phyloP scores from a whole-genome alignment of 2,329 filamentous ascomycete species.

The Mariannaea elegans region DNA sequence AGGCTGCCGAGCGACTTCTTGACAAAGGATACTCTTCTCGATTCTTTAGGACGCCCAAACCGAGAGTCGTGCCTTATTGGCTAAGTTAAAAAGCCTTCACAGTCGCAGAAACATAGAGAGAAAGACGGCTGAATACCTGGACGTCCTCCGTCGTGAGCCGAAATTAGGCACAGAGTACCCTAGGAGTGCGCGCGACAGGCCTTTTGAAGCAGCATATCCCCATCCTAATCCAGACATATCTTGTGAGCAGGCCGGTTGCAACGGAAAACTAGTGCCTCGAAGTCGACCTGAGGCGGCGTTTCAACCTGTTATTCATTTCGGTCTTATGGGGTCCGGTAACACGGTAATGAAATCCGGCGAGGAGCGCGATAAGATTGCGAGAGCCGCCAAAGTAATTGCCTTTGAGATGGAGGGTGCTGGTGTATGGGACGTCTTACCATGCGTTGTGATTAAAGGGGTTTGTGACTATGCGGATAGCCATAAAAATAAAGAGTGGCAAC shows the following conservation, averaged over 20 bases:
- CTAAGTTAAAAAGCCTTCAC: conserved; percentile 30
- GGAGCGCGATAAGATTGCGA: conserved; percentile 47
- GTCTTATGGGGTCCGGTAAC: conserved; percentile 49
- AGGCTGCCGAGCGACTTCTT: conserved; percentile 32
- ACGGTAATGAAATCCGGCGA: conserved; percentile 48
- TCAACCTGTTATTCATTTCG: conserved; percentile 36
- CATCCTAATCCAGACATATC: neutral
- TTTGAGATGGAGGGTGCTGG: conserved; percentile 50
- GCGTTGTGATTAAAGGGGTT: conserved; percentile 47
- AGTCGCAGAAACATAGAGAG: conserved; percentile 1
- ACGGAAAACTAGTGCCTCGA: neutral
- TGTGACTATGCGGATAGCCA: conserved; percentile 52
- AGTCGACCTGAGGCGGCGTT: neutral
- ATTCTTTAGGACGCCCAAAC: conserved; percentile 30
- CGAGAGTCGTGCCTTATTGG: conserved; percentile 33
- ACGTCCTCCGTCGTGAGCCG: neutral
- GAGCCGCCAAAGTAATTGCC: conserved; percentile 34
- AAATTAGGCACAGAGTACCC: neutral
- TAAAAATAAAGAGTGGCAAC: conserved; percentile 37
- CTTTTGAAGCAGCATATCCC: neutral
- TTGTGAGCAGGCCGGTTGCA: neutral
- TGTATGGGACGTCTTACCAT: conserved; percentile 44
- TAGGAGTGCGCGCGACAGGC: neutral
- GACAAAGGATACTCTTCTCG: conserved; percentile 31
- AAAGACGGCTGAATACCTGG: neutral